Conservation (phyloP, 2,329 filamentous ascomycete genomes). For the Orbilia ellipsospora region DNA sequence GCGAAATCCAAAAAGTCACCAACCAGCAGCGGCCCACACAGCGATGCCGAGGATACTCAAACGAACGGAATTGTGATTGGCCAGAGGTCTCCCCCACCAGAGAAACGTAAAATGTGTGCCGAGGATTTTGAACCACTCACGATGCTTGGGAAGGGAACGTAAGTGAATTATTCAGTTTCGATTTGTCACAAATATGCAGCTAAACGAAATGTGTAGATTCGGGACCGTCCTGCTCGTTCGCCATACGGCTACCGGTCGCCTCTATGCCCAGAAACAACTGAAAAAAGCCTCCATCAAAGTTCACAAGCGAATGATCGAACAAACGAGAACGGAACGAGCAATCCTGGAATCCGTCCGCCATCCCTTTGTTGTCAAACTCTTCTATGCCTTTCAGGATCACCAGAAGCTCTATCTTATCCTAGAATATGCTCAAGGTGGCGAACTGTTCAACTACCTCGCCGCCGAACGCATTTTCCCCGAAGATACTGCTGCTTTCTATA, state of each 20-base stretch:
- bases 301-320: conserved; percentile 94
- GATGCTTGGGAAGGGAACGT: conserved; percentile 95
- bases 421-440: conserved; percentile 96
- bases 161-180: conserved; percentile 33
- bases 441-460: conserved; percentile 93
- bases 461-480: conserved; percentile 96
- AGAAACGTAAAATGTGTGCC: conserved; percentile 85
- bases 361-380: conserved; percentile 97
- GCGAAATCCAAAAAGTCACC: conserved; percentile 52
- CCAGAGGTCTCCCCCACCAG: conserved; percentile 14
- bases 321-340: conserved; percentile 94
- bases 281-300: conserved; percentile 95
- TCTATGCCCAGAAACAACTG: conserved; percentile 98
- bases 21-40: conserved; percentile 41
- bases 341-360: conserved; percentile 96
- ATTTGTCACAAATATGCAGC: background rate
- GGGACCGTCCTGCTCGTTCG: conserved; percentile 94
- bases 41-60: conserved; percentile 32
- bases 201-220: conserved; percentile 62
- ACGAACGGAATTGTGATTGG: conserved; percentile 45
- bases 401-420: conserved; percentile 98
- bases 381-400: conserved; percentile 97
- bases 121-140: conserved; percentile 90
- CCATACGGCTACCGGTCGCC: conserved; percentile 83
- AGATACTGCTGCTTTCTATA: conserved; percentile 91